Percentiles rank a stretch among this genome's conserved stretches.
Conservation (phyloP, 2,329 filamentous ascomycete genomes). For the Nothomitra cinnamomea region DNA sequence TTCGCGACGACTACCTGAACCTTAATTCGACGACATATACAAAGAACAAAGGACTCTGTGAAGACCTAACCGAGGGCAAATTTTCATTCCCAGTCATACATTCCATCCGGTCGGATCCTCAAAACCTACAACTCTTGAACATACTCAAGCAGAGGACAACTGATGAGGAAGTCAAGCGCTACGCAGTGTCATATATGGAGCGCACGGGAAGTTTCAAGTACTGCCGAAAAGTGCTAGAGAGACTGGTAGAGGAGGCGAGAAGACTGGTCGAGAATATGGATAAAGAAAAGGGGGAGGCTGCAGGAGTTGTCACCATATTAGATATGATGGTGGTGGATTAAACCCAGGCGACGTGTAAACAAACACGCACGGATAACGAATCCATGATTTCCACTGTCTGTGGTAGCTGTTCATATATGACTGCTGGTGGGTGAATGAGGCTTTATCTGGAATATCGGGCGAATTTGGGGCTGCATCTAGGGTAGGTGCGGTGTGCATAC, state of each 20-base stretch:
- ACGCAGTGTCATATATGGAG: constrained; percentile 85
- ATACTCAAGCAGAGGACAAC: constrained; percentile 81
- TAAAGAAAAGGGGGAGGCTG: constrained; percentile 6
- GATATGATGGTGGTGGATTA: constrained; percentile 6
- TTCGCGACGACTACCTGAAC: constrained; percentile 88
- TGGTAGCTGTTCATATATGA: background rate
- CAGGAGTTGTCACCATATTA: constrained; percentile 3
- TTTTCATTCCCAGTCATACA: constrained; percentile 95
- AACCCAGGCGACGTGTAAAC: background rate
- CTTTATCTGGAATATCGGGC: too few relatives aligned
- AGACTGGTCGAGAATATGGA: constrained; percentile 5
- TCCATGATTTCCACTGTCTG: background rate
- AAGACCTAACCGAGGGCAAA: constrained; percentile 93
- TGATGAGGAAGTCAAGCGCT: constrained; percentile 77
- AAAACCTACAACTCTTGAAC: constrained; percentile 68
- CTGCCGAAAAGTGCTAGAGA: constrained; percentile 38
- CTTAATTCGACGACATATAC: constrained; percentile 48
- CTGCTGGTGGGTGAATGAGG: too few relatives aligned
- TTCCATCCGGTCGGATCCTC: constrained; percentile 61
- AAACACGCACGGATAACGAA: background rate
- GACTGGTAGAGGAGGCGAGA: constrained; percentile 5
- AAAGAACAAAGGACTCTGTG: constrained; percentile 81
- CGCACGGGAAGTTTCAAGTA: constrained; percentile 79
- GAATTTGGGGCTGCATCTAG: too few relatives aligned
- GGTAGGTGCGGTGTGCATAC: too few relatives aligned